Percentiles rank a stretch among this genome's conserved stretches.
Conservation (phyloP, 371 early-diverging fungal species). For the Syncephalastrum racemosum region DNA sequence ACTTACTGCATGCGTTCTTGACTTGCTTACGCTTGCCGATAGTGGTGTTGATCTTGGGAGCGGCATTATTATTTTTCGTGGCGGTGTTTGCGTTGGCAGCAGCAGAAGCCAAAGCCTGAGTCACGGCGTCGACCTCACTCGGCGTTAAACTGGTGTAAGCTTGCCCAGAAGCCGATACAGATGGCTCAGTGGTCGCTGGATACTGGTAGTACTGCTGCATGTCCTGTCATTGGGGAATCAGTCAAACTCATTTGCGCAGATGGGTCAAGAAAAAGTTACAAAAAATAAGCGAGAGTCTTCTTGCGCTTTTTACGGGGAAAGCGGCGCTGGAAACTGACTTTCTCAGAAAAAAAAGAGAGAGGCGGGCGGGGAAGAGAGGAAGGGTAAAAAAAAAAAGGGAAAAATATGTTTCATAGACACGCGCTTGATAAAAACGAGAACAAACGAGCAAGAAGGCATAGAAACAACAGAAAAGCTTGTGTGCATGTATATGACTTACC, state of each 20-base stretch:
- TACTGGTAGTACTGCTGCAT: too few species aligned
- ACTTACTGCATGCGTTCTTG: conserved; percentile 53
- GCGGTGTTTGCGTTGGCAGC: conserved; percentile 12
- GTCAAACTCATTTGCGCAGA: conserved; percentile 15
- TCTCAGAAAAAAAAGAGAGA: conserved; percentile 8
- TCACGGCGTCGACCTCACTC: conserved; percentile 19
- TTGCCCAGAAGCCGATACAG: too few species aligned
- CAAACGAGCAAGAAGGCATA: background rate
- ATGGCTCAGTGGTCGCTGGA: too few species aligned
- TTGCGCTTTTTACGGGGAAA: conserved; percentile 26
- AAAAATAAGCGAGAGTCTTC: conserved; percentile 12
- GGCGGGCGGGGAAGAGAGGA: conserved; percentile 11
- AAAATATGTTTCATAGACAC: conserved; percentile 7
- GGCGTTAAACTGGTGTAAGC: conserved; percentile 5
- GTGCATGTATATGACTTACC: too few species aligned
- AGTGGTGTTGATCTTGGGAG: too few species aligned
- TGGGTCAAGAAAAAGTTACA: conserved; percentile 1
- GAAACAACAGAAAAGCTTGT: too few species aligned
- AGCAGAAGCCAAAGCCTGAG: conserved; percentile 9
- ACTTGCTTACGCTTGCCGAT: conserved; percentile 45
- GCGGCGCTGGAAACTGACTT: conserved; percentile 13
- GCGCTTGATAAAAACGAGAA: conserved; percentile 10
- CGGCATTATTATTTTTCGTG: too few species aligned
- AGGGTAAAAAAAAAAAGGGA: conserved; percentile 7
- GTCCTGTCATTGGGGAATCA: too few species aligned